A percentile compares a stretch with the other conserved stretches of the same genome.
phyloP scores from a whole-genome alignment of 2,329 filamentous ascomycete genomes.

The Teratosphaeriaceae sp. region DNA sequence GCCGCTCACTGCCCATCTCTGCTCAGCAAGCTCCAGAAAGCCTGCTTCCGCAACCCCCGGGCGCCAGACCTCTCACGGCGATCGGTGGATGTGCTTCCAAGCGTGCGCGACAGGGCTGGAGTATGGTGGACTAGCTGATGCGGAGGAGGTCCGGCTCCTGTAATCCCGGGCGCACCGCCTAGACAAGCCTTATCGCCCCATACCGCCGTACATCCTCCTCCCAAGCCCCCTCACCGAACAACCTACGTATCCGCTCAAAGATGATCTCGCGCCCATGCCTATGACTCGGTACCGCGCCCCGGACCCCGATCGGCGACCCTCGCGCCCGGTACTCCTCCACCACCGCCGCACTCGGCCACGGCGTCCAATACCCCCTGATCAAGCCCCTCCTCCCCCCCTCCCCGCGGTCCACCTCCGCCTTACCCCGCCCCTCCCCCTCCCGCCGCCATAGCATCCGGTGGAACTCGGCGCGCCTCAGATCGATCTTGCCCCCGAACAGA shows the following conservation, averaged over 20 bases:
- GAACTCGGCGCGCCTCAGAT: neutral
- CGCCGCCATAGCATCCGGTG: neutral
- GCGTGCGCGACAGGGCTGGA: no score
- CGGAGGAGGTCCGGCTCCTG: no score
- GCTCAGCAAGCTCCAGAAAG: no score
- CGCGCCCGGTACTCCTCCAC: slow-evolving; percentile 1
- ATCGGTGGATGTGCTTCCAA: no score
- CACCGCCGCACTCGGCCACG: neutral
- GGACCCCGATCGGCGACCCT: neutral
- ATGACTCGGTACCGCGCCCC: neutral
- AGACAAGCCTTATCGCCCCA: neutral
- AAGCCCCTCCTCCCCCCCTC: neutral
- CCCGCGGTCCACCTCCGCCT: no score
- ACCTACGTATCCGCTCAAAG: neutral
- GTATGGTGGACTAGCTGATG: no score
- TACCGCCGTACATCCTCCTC: slow-evolving; percentile 1
- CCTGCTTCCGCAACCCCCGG: no score
- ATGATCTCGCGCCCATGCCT: neutral
- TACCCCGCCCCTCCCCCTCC: neutral
- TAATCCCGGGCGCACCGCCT: no score
- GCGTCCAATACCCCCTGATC: neutral
- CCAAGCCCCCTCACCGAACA: neutral
- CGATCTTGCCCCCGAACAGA: slow-evolving; percentile 4
- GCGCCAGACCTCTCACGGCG: no score
- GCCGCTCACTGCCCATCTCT: no score